A percentile compares a stretch with the other conserved stretches of the same genome.
Conservation (phyloP, 352 stramenopile genomes). For the Globisporangium perplexum region DNA sequence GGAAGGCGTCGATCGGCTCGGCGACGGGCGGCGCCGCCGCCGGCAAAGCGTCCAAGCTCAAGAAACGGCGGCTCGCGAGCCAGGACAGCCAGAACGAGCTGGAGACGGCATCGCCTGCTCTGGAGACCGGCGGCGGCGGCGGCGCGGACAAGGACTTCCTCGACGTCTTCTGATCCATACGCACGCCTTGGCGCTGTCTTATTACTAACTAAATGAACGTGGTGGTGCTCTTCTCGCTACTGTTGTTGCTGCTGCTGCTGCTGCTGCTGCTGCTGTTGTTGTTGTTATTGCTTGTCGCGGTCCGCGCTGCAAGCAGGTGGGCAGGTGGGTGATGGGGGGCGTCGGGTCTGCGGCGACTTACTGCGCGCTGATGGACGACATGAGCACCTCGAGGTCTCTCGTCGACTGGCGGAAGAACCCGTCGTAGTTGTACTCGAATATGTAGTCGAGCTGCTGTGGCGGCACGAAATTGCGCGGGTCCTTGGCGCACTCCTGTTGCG, state of each 20-base stretch:
- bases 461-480: constrained; percentile 62
- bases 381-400: constrained; percentile 58
- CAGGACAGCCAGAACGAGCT: constrained; percentile 5
- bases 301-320: too few species aligned
- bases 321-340: too few species aligned
- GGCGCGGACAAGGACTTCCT: constrained; percentile 40
- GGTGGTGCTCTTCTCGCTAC: not conserved
- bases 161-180: constrained; percentile 40
- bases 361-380: constrained; percentile 42
- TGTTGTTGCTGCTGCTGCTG: not conserved
- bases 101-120: constrained; percentile 1
- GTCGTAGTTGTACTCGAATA: constrained; percentile 89
- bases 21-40: constrained; percentile 3
- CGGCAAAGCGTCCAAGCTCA: constrained; percentile 37
- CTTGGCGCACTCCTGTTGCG: constrained; percentile 60
- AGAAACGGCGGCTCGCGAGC: constrained; percentile 42
- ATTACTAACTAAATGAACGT: constrained; percentile 1
- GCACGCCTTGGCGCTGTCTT: not conserved
- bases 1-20: constrained; percentile 13
- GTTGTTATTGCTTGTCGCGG: not conserved
- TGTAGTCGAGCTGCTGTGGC: constrained; percentile 81
- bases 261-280: not conserved
- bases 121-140: constrained; percentile 5
- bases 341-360: too few species aligned
- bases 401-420: constrained; percentile 80